A percentile compares a stretch with the other conserved stretches of the same genome.
Conservation (phyloP, 2,329 filamentous ascomycete species). For the Cercospora berteroae region DNA sequence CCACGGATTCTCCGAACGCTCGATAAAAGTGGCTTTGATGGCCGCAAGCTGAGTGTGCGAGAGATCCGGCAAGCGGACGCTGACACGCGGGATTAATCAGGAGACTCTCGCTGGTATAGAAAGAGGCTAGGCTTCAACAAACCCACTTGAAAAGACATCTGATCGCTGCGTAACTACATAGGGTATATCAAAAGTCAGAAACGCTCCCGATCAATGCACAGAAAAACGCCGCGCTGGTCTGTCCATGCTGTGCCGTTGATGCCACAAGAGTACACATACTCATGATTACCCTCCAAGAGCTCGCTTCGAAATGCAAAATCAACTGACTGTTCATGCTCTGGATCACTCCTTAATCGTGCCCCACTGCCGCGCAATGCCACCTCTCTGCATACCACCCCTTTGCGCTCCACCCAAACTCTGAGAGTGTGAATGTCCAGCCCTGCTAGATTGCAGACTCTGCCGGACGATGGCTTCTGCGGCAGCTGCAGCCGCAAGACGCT, state of each 20-base stretch:
- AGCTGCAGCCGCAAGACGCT: constrained; percentile 82
- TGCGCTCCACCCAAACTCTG: constrained; percentile 21
- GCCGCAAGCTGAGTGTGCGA: background rate
- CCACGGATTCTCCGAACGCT: too few relatives aligned
- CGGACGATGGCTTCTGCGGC: constrained; percentile 92
- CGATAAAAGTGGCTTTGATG: background rate
- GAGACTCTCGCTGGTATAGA: background rate
- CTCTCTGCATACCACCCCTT: constrained; percentile 13
- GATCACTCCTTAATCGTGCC: constrained; percentile 26
- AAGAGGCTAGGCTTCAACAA: background rate
- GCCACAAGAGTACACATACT: constrained; percentile 1
- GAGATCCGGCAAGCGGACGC: too few relatives aligned
- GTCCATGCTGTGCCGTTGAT: constrained; percentile 8
- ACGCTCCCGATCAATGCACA: constrained; percentile 1
- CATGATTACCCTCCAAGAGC: background rate
- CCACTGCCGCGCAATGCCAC: constrained; percentile 21
- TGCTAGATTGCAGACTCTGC: constrained; percentile 71
- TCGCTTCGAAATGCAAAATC: background rate
- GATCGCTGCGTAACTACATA: constrained; percentile 5
- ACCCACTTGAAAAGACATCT: background rate
- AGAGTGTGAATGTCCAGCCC: constrained; percentile 17
- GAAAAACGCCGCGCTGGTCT: background rate
- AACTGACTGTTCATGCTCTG: background rate
- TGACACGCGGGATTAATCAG: too few relatives aligned
- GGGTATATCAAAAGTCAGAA: constrained; percentile 2